Percentiles rank a stretch among this genome's conserved stretches.
Evolutionary conservation across 257 asterid species (phyloP).

Genomic region (Solanum sejunctum): DNA sequence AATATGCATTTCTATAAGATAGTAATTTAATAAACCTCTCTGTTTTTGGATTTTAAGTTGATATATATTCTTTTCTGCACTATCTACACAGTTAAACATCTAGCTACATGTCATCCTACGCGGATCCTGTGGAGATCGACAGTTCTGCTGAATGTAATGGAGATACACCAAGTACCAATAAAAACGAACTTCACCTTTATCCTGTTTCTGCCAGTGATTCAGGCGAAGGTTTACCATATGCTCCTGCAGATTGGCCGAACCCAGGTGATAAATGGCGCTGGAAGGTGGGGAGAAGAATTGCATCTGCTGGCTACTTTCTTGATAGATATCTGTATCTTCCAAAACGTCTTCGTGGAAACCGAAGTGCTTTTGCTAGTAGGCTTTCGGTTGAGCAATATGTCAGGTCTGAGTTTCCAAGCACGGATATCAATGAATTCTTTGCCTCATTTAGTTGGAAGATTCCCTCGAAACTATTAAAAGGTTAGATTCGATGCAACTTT

Average conservation of each 20-base stretch:
- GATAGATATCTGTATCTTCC: constrained; percentile 75
- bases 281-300: constrained; percentile 63
- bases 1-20: not conserved
- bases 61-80: not conserved
- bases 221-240: constrained; percentile 86
- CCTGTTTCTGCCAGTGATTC: constrained; percentile 39
- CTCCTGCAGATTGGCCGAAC: constrained; percentile 74
- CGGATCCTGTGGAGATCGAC: constrained; percentile 46
- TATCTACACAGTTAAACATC: not conserved
- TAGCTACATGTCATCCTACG: constrained; percentile 1
- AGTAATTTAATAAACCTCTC: not conserved
- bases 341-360: constrained; percentile 19
- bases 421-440: constrained; percentile 43
- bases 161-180: constrained; percentile 9
- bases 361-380: constrained; percentile 40
- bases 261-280: constrained; percentile 91
- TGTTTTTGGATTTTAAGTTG: not conserved
- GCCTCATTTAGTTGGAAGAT: constrained; percentile 84
- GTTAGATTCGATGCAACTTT: constrained; percentile 15
- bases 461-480: constrained; percentile 39
- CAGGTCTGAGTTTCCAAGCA: constrained; percentile 36
- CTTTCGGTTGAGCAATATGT: constrained; percentile 45
- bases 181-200: constrained; percentile 35
- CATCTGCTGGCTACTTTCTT: constrained; percentile 35
- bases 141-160: constrained; percentile 26